Percentiles rank a stretch among this genome's conserved stretches.
Conservation (phyloP, 495 filamentous ascomycete genomes). For the Neurospora sp. region DNA sequence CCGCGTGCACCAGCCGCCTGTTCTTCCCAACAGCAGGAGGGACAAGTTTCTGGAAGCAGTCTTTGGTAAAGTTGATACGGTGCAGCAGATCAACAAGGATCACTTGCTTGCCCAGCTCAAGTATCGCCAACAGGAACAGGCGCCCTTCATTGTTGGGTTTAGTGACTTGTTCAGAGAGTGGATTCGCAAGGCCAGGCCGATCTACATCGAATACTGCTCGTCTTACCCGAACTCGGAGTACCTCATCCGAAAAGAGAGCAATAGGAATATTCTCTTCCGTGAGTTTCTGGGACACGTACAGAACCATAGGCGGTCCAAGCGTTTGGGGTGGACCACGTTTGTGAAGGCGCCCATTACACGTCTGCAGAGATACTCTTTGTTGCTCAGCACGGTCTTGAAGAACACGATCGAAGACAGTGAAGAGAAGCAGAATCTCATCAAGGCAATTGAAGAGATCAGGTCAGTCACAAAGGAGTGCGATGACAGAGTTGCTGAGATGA, state of each 20-base stretch:
- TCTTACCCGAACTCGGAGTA: slow-evolving; percentile 77
- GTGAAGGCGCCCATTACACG: slow-evolving; percentile 88
- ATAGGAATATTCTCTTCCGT: slow-evolving; percentile 76
- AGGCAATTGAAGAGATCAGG: slow-evolving; percentile 92
- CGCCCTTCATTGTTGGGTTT: slow-evolving; percentile 86
- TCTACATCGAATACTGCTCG: slow-evolving; percentile 88
- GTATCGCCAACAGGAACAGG: slow-evolving; percentile 94
- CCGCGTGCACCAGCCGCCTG: slow-evolving; percentile 58
- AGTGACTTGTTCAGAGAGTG: slow-evolving; percentile 98
- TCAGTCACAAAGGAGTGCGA: slow-evolving; percentile 88
- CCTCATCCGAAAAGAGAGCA: slow-evolving; percentile 72
- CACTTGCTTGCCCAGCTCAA: slow-evolving; percentile 92
- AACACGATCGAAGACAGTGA: slow-evolving; percentile 76
- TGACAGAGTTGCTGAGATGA: slow-evolving; percentile 85
- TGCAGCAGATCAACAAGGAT: slow-evolving; percentile 88
- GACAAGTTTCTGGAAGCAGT: slow-evolving; percentile 72
- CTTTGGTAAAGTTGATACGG: slow-evolving; percentile 82
- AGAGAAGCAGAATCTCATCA: slow-evolving; percentile 77
- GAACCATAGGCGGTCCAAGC: slow-evolving; percentile 69
- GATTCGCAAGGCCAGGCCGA: slow-evolving; percentile 84
- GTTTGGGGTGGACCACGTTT: slow-evolving; percentile 88
- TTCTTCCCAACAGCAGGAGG: slow-evolving; percentile 65
- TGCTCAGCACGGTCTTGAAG: slow-evolving; percentile 74
- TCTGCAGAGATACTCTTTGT: slow-evolving; percentile 79
- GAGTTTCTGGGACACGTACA: slow-evolving; percentile 73